A percentile compares a stretch with the other conserved stretches of the same genome.
Conservation (phyloP, 371 early-diverging fungal species). For the Mucor indicus region DNA sequence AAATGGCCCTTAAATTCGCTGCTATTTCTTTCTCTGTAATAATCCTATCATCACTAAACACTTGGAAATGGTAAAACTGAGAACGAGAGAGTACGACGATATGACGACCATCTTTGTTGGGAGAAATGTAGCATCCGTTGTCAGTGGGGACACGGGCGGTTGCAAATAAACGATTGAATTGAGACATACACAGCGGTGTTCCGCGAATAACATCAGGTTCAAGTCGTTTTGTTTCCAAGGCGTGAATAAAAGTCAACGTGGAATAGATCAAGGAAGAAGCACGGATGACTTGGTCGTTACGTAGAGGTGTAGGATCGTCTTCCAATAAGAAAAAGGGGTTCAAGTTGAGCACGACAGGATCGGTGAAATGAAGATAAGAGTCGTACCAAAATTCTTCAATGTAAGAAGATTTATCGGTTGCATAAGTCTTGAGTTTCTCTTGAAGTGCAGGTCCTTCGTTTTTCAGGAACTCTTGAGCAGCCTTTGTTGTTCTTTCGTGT, state of each 20-base stretch:
- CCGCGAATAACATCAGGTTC: slow-evolving; percentile 68
- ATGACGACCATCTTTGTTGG: slow-evolving; percentile 40
- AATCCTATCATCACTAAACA: slow-evolving; percentile 50
- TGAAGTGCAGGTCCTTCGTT: slow-evolving; percentile 79
- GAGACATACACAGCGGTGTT: slow-evolving; percentile 66
- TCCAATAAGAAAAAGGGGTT: slow-evolving; percentile 54
- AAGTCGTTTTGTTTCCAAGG: slow-evolving; percentile 43
- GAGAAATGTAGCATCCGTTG: slow-evolving; percentile 48
- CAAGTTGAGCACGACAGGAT: slow-evolving; percentile 49
- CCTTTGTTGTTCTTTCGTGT: slow-evolving; percentile 56
- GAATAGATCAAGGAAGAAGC: slow-evolving; percentile 52
- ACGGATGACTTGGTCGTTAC: slow-evolving; percentile 49
- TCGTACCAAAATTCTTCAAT: slow-evolving; percentile 61
- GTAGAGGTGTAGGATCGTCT: slow-evolving; percentile 52
- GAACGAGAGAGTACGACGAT: slow-evolving; percentile 63
- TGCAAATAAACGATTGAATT: slow-evolving; percentile 60
- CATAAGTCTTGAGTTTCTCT: slow-evolving; percentile 65
- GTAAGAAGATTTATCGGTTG: slow-evolving; percentile 53
- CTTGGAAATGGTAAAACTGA: slow-evolving; percentile 67
- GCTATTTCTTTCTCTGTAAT: slow-evolving; percentile 52
- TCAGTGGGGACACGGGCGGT: slow-evolving; percentile 60
- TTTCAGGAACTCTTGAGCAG: slow-evolving; percentile 71
- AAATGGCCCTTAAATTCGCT: slow-evolving; percentile 44
- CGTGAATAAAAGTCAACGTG: slow-evolving; percentile 51
- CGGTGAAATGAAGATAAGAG: slow-evolving; percentile 43